A percentile compares a stretch with the other conserved stretches of the same genome.
Evolutionary conservation across 2,329 filamentous ascomycete species (phyloP).

Genomic region (Mariannaea elegans): DNA sequence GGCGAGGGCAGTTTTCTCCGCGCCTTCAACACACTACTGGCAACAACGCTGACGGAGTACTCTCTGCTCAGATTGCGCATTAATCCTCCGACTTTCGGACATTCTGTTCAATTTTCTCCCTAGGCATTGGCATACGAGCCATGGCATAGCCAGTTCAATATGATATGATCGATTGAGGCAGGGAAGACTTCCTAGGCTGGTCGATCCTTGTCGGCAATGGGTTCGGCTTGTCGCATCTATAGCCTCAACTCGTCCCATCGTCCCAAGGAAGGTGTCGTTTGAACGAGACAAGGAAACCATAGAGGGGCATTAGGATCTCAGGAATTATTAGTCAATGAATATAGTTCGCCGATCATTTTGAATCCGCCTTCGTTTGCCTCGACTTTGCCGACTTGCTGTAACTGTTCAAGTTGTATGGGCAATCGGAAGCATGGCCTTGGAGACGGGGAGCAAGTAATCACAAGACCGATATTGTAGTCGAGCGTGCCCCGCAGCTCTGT

Average conservation of each 20-base stretch:
- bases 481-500: slow-evolving; percentile 32
- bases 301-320: not conserved
- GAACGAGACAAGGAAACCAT: not conserved
- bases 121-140: no score
- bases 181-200: no score
- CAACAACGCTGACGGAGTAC: no score
- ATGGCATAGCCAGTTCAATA: no score
- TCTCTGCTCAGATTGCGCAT: no score
- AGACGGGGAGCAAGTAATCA: slow-evolving; percentile 33
- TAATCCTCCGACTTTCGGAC: no score
- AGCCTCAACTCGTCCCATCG: not conserved
- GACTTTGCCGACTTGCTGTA: not conserved
- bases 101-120: no score
- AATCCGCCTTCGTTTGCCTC: not conserved
- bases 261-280: not conserved
- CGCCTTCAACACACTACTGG: no score
- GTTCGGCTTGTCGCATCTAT: slow-evolving; percentile 16
- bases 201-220: no score
- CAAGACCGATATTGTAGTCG: slow-evolving; percentile 29
- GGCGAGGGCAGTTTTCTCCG: no score
- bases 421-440: slow-evolving; percentile 28
- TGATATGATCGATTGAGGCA: no score
- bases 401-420: not conserved
- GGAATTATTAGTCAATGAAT: not conserved
- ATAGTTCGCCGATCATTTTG: not conserved